Percentiles rank a stretch among this genome's conserved stretches.
Conservation (phyloP, 352 stramenopile species). For the Elongisporangium undulatum region DNA sequence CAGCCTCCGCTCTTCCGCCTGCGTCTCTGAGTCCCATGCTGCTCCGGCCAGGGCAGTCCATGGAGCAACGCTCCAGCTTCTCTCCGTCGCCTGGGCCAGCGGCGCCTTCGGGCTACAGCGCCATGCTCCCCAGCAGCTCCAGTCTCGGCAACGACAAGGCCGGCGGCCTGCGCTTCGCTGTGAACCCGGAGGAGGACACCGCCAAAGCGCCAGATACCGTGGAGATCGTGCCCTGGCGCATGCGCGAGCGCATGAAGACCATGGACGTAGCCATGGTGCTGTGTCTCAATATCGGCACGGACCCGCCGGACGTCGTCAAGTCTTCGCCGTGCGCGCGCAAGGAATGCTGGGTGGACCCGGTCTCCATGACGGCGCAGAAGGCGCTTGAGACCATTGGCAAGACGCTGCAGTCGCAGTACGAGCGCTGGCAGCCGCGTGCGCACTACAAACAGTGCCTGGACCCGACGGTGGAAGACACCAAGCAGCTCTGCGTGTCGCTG, state of each 20-base stretch:
- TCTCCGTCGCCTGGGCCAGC: neutral
- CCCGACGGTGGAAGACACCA: slow-evolving; percentile 96
- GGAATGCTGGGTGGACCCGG: slow-evolving; percentile 98
- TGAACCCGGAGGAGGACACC: slow-evolving; percentile 31
- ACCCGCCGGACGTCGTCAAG: slow-evolving; percentile 97
- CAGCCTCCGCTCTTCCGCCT: neutral
- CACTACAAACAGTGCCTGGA: slow-evolving; percentile 95
- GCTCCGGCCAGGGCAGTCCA: neutral
- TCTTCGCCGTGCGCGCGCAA: slow-evolving; percentile 94
- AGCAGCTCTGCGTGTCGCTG: slow-evolving; percentile 91
- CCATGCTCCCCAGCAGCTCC: neutral
- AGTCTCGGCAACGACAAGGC: slow-evolving; percentile 4
- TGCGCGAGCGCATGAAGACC: slow-evolving; percentile 87
- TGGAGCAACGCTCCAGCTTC: neutral
- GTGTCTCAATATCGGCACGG: slow-evolving; percentile 97
- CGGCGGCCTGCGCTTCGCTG: slow-evolving; percentile 63
- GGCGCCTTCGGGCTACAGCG: neutral
- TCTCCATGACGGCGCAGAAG: slow-evolving; percentile 91
- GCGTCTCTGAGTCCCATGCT: neutral
- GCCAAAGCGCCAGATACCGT: slow-evolving; percentile 11
- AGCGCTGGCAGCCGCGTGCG: slow-evolving; percentile 92
- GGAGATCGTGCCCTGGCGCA: slow-evolving; percentile 78
- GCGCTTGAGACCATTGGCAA: slow-evolving; percentile 96
- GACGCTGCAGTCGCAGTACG: slow-evolving; percentile 94
- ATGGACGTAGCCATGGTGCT: slow-evolving; percentile 96